Conservation (phyloP, 306 rosid species). For the Glycine latifolia region DNA sequence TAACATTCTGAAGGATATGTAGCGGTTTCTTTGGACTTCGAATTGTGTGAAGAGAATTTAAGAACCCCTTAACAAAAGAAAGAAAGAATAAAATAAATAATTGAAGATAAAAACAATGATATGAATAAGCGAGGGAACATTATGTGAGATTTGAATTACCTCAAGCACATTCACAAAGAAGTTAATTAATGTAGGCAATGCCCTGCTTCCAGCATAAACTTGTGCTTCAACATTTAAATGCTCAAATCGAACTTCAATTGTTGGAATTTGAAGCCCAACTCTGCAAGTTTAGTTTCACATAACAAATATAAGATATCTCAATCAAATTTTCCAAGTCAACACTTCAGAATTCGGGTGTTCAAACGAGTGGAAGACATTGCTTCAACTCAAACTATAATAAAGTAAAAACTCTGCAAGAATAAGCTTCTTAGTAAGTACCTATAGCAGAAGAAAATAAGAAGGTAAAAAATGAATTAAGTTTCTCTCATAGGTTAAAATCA, state of each 20-base stretch:
- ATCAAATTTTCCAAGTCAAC: not conserved
- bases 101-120: not conserved
- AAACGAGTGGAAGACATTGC: too few relatives aligned
- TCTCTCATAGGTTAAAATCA: too few relatives aligned
- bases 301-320: not conserved
- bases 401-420: too few relatives aligned
- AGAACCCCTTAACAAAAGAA: conserved; percentile 44
- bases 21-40: conserved; percentile 53
- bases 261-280: conserved; percentile 69
- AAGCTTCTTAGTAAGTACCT: too few relatives aligned
- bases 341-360: not conserved
- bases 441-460: too few relatives aligned
- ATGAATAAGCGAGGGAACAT: not conserved
- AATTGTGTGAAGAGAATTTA: conserved; percentile 46
- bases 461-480: too few relatives aligned
- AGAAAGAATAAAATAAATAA: conserved; percentile 2
- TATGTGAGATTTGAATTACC: conserved; percentile 49
- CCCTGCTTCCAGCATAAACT: conserved; percentile 75
- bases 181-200: conserved; percentile 71
- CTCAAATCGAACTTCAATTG: conserved; percentile 79
- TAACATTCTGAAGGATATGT: conserved; percentile 53
- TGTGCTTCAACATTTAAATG: conserved; percentile 74
- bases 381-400: too few relatives aligned
- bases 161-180: conserved; percentile 58
- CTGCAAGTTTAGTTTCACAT: conserved; percentile 37